phyloP scores from a whole-genome alignment of 176 grass and related monocot genomes.

The Oryza glumipatula region DNA sequence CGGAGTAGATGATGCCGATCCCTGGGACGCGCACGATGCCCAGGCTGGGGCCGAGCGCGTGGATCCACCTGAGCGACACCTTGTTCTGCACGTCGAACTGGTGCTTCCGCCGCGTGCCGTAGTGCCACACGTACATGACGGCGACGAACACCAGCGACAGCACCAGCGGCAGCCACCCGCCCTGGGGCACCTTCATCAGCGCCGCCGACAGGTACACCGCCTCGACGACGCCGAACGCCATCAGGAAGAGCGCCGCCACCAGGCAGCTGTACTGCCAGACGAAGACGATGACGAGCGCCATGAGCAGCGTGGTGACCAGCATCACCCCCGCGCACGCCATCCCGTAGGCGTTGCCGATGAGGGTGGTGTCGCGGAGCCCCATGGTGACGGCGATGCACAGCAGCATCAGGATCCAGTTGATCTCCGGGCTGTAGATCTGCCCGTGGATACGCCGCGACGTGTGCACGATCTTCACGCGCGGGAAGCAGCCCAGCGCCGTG shows the following conservation, averaged over 20 bases:
- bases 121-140: slow-evolving; percentile 81
- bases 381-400: slow-evolving; percentile 53
- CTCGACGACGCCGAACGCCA: slow-evolving; percentile 57
- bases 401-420: slow-evolving; percentile 76
- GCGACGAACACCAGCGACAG: slow-evolving; percentile 56
- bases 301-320: slow-evolving; percentile 64
- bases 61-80: slow-evolving; percentile 73
- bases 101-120: slow-evolving; percentile 56
- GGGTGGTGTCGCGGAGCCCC: slow-evolving; percentile 58
- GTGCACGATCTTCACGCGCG: slow-evolving; percentile 74
- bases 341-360: slow-evolving; percentile 75
- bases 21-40: slow-evolving; percentile 77
- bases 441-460: slow-evolving; percentile 66
- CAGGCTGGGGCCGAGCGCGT: slow-evolving; percentile 67
- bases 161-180: slow-evolving; percentile 64
- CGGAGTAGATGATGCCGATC: slow-evolving; percentile 68
- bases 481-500: slow-evolving; percentile 67
- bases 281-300: slow-evolving; percentile 67
- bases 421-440: slow-evolving; percentile 78
- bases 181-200: slow-evolving; percentile 66
- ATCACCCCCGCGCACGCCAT: slow-evolving; percentile 66
- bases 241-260: slow-evolving; percentile 46
- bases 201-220: slow-evolving; percentile 55
- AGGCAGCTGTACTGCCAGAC: slow-evolving; percentile 56
- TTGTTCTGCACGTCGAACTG: slow-evolving; percentile 69